A percentile compares a stretch with the other conserved stretches of the same genome.
phyloP scores from a whole-genome alignment of 1,284 basidiomycete genomes.

The Ganoderma sinense region DNA sequence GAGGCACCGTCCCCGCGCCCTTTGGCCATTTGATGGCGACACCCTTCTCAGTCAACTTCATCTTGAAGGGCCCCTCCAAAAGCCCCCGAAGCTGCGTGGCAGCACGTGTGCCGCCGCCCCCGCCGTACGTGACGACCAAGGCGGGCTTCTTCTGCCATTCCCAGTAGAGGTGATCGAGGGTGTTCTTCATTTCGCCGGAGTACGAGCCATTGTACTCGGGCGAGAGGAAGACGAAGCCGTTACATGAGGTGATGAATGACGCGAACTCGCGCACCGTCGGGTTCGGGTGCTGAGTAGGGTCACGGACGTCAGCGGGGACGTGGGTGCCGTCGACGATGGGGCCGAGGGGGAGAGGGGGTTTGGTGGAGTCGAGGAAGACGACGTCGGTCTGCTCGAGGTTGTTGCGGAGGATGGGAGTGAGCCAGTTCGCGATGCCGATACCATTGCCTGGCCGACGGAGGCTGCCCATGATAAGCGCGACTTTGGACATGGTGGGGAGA shows the following conservation, averaged over 20 bases:
- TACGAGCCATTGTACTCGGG: slow-evolving; percentile 42
- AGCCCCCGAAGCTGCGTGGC: slow-evolving; percentile 33
- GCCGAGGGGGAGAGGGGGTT: slow-evolving; percentile 37
- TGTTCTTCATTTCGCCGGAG: slow-evolving; percentile 42
- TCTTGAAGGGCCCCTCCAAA: slow-evolving; percentile 32
- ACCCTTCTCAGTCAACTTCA: slow-evolving; percentile 30
- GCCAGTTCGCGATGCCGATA: slow-evolving; percentile 38
- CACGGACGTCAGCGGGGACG: slow-evolving; percentile 36
- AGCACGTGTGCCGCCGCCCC: slow-evolving; percentile 32
- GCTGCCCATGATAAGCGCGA: slow-evolving; percentile 40
- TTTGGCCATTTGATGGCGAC: slow-evolving; percentile 35
- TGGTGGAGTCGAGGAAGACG: slow-evolving; percentile 35
- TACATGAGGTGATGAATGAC: slow-evolving; percentile 35
- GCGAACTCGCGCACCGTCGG: slow-evolving; percentile 38
- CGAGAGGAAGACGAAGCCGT: slow-evolving; percentile 37
- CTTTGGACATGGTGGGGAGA: slow-evolving; percentile 26
- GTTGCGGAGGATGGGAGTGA: slow-evolving; percentile 31
- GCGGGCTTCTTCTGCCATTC: slow-evolving; percentile 42
- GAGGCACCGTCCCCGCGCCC: slow-evolving; percentile 31
- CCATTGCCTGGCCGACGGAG: slow-evolving; percentile 37
- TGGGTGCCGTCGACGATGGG: slow-evolving; percentile 37
- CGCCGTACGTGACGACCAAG: slow-evolving; percentile 38
- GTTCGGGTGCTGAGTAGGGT: slow-evolving; percentile 35
- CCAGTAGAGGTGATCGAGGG: slow-evolving; percentile 41
- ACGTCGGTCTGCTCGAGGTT: slow-evolving; percentile 32